phyloP scores from a whole-genome alignment of 345 rosid genomes.

The Hevea brasiliensis region DNA sequence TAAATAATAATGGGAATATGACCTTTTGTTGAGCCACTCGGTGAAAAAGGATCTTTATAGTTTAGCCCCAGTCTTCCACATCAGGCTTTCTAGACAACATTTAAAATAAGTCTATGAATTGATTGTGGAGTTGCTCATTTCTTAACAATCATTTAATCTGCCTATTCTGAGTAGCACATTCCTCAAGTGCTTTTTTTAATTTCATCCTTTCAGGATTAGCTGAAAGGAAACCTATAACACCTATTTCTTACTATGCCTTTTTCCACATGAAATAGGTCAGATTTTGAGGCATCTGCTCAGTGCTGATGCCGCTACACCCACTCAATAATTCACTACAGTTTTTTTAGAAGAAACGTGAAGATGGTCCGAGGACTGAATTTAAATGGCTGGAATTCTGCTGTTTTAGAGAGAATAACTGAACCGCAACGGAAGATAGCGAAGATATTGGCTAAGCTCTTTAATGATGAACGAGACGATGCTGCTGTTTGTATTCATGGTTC shows the following conservation, averaged over 20 bases:
- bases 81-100: neutral
- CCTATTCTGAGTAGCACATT: neutral
- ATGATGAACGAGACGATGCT: neutral
- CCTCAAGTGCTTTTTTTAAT: neutral
- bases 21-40: conserved; percentile 5
- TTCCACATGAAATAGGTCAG: no score
- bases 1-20: neutral
- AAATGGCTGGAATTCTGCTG: neutral
- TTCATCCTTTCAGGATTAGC: no score
- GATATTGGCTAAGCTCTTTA: neutral
- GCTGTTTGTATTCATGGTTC: neutral
- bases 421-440: neutral
- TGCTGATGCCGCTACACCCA: neutral
- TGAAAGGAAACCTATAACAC: no score
- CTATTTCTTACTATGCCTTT: no score
- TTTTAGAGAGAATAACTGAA: neutral
- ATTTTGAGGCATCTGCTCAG: no score
- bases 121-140: neutral
- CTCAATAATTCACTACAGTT: neutral
- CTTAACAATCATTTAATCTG: neutral
- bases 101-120: neutral
- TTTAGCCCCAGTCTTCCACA: neutral
- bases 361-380: neutral
- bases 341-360: neutral
- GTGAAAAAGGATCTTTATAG: neutral